A percentile compares a stretch with the other conserved stretches of the same genome.
Evolutionary conservation across 768 basidiomycete genomes (phyloP).

Genomic region (Collybiopsis confluens): DNA sequence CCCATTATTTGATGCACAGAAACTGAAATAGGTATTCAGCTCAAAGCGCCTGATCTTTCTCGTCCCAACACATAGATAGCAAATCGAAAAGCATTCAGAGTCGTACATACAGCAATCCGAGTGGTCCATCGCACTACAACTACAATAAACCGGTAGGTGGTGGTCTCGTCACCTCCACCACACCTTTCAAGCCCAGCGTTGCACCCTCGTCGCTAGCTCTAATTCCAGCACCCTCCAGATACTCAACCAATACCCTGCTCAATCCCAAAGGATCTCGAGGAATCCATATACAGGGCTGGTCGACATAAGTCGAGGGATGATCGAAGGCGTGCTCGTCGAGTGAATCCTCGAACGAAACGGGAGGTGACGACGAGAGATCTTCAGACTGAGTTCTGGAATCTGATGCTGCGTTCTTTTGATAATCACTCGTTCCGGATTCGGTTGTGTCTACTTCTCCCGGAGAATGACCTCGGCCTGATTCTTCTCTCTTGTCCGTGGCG

Average conservation of each 20-base stretch:
- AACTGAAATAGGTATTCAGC: too few relatives aligned
- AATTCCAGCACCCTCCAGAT: slow-evolving; percentile 34
- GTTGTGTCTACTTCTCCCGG: too few relatives aligned
- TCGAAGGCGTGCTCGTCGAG: slow-evolving; percentile 41
- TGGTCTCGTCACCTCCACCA: slow-evolving; percentile 41
- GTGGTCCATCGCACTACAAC: too few relatives aligned
- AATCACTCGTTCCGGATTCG: too few relatives aligned
- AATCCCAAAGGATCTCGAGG: slow-evolving; percentile 39
- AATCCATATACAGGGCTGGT: slow-evolving; percentile 45
- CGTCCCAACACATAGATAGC: too few relatives aligned
- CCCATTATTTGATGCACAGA: too few relatives aligned
- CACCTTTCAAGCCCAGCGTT: slow-evolving; percentile 36
- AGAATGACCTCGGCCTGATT: slow-evolving; percentile 13
- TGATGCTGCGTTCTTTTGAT: too few relatives aligned
- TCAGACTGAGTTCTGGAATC: too few relatives aligned
- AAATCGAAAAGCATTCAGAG: too few relatives aligned
- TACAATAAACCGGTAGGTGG: slow-evolving; percentile 27
- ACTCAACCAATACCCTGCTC: slow-evolving; percentile 31
- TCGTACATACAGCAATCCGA: too few relatives aligned
- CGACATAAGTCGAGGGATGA: slow-evolving; percentile 42
- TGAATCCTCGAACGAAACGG: not conserved
- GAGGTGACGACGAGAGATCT: not conserved
- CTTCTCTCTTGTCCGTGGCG: not conserved
- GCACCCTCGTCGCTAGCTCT: slow-evolving; percentile 42
- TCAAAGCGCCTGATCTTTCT: too few relatives aligned